A percentile compares a stretch with the other conserved stretches of the same genome.
These are phyloP conservation scores for Agaricus blazei DNA, from an alignment of 768 basidiomycete species.

Conservation along the genomic window DNA sequence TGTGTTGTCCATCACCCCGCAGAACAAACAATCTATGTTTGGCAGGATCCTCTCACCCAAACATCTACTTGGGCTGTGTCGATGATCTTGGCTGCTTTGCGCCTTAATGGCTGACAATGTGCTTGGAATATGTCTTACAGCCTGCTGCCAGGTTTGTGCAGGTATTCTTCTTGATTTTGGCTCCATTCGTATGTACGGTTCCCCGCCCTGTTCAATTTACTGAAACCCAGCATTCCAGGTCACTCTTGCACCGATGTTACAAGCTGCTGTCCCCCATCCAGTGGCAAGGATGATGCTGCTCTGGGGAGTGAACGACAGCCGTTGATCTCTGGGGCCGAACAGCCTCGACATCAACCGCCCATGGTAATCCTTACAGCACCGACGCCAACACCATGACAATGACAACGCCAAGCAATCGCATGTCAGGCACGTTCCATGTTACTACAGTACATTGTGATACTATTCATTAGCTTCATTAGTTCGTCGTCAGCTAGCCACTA, in stretches of 20 bases:
- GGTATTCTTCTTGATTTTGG: conserved; percentile 34
- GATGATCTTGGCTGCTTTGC: too few species aligned
- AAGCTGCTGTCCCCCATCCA: conserved; percentile 19
- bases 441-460: too few species aligned
- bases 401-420: background rate
- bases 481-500: background rate
- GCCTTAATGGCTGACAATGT: conserved; percentile 22
- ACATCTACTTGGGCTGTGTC: background rate
- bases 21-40: background rate
- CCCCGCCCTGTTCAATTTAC: background rate
- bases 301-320: conserved; percentile 22
- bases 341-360: conserved; percentile 13
- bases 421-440: background rate
- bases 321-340: conserved; percentile 20
- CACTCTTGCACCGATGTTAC: conserved; percentile 30
- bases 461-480: background rate
- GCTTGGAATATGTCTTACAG: conserved; percentile 22
- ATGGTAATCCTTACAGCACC: background rate
- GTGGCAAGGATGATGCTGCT: background rate
- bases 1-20: conserved; percentile 2
- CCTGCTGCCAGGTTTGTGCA: conserved; percentile 30
- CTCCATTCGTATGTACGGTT: conserved; percentile 27
- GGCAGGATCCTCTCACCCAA: background rate
- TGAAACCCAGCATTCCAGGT: conserved; percentile 17
- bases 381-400: conserved; percentile 7